Percentiles rank a stretch among this genome's conserved stretches.
Evolutionary conservation across 768 basidiomycete genomes (phyloP).

Genomic region (Clitopilus hobsonii): DNA sequence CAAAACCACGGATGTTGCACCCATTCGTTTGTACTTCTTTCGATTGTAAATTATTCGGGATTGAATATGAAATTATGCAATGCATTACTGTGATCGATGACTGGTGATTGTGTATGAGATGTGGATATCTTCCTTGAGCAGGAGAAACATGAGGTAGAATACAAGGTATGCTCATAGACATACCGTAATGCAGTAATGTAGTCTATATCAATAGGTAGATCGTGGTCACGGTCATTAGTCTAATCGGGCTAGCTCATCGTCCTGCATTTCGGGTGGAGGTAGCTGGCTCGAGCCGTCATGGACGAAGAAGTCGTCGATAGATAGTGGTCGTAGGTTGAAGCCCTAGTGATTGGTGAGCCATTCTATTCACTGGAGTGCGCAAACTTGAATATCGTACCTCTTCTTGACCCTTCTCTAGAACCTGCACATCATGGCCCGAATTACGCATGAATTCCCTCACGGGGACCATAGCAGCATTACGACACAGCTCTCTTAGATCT

Average conservation of each 20-base stretch:
- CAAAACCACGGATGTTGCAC: neutral
- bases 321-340: slow-evolving; percentile 71
- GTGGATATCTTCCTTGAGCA: neutral
- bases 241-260: slow-evolving; percentile 8
- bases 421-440: slow-evolving; percentile 35
- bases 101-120: neutral
- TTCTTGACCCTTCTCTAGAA: slow-evolving; percentile 44
- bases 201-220: slow-evolving; percentile 6
- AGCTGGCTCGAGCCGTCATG: slow-evolving; percentile 34
- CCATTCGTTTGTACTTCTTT: neutral
- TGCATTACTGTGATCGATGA: too few relatives aligned
- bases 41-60: neutral
- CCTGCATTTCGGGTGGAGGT: slow-evolving; percentile 19
- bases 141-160: slow-evolving; percentile 3
- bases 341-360: slow-evolving; percentile 41
- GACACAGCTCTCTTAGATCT: slow-evolving; percentile 87
- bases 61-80: neutral
- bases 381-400: slow-evolving; percentile 24
- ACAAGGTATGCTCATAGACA: slow-evolving; percentile 11
- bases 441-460: slow-evolving; percentile 77
- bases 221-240: slow-evolving; percentile 18
- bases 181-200: slow-evolving; percentile 6
- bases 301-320: slow-evolving; percentile 61
- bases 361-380: neutral
- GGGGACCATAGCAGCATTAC: slow-evolving; percentile 91